phyloP scores from a whole-genome alignment of 305 asterid species.

The Fraxinus velutina region DNA sequence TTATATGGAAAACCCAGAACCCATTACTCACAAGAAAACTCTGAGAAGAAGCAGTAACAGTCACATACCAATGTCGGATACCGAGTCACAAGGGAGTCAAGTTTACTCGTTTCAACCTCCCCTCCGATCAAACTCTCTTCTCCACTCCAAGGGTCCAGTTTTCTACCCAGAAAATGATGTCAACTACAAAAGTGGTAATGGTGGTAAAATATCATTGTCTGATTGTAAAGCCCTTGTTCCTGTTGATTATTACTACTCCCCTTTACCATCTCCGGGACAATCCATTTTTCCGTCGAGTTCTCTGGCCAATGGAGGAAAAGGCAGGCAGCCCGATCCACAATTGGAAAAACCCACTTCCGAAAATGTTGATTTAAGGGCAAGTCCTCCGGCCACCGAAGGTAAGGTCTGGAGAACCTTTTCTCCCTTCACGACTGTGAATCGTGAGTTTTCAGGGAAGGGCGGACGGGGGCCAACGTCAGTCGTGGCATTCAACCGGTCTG shows the following conservation, averaged over 20 bases:
- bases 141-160: constrained; percentile 55
- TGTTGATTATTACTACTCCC: background rate
- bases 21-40: constrained; percentile 26
- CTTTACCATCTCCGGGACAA: background rate
- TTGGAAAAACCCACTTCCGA: background rate
- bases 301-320: constrained; percentile 21
- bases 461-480: background rate
- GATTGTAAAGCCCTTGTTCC: constrained; percentile 5
- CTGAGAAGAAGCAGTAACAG: constrained; percentile 48
- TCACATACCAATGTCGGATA: constrained; percentile 68
- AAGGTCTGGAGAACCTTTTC: background rate
- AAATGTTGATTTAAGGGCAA: background rate
- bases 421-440: constrained; percentile 10
- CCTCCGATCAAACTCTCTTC: constrained; percentile 57
- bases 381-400: background rate
- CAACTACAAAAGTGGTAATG: background rate
- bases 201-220: background rate
- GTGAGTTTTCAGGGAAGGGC: constrained; percentile 17
- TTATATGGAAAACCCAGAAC: constrained; percentile 40
- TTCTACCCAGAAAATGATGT: constrained; percentile 30
- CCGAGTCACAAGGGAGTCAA: constrained; percentile 64
- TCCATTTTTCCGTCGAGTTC: constrained; percentile 16
- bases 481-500: constrained; percentile 14
- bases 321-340: background rate
- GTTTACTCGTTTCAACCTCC: constrained; percentile 65